Conservation (phyloP, 495 filamentous ascomycete species). For the Aspergillus coremiiformis region DNA sequence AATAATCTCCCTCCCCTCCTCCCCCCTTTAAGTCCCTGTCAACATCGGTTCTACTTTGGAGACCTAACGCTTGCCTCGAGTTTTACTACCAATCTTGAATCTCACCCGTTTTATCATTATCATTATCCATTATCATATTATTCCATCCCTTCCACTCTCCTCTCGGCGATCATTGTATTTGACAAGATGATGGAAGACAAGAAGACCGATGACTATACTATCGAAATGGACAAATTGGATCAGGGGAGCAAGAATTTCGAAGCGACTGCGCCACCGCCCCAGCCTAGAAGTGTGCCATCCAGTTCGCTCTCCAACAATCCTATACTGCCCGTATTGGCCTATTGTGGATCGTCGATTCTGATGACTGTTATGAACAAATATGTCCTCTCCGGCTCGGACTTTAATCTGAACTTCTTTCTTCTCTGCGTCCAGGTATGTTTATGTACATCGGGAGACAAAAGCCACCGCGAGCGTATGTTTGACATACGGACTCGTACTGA, state of each 20-base stretch:
- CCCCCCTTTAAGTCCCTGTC: too few species aligned
- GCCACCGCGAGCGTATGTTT: background rate
- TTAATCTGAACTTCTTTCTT: conserved; percentile 96
- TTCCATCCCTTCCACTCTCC: too few species aligned
- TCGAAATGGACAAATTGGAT: conserved; percentile 64
- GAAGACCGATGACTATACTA: conserved; percentile 72
- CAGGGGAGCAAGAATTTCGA: conserved; percentile 52
- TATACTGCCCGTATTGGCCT: conserved; percentile 71
- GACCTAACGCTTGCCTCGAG: too few species aligned
- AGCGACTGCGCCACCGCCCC: conserved; percentile 35
- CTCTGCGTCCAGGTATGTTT: conserved; percentile 78
- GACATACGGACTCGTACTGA: conserved; percentile 8
- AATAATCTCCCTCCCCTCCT: too few species aligned
- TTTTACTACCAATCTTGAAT: too few species aligned
- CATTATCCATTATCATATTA: too few species aligned
- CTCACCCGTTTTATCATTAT: too few species aligned
- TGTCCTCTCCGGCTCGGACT: conserved; percentile 79
- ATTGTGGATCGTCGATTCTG: conserved; percentile 90
- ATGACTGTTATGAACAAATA: conserved; percentile 99
- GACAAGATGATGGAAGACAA: conserved; percentile 66
- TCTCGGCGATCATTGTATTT: background rate
- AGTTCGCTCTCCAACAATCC: conserved; percentile 58
- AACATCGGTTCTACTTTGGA: too few species aligned
- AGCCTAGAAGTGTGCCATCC: conserved; percentile 25
- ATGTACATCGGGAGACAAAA: background rate